A percentile compares a stretch with the other conserved stretches of the same genome.
phyloP scores from a whole-genome alignment of 768 basidiomycete genomes.

The Cyclocybe cylindracea region DNA sequence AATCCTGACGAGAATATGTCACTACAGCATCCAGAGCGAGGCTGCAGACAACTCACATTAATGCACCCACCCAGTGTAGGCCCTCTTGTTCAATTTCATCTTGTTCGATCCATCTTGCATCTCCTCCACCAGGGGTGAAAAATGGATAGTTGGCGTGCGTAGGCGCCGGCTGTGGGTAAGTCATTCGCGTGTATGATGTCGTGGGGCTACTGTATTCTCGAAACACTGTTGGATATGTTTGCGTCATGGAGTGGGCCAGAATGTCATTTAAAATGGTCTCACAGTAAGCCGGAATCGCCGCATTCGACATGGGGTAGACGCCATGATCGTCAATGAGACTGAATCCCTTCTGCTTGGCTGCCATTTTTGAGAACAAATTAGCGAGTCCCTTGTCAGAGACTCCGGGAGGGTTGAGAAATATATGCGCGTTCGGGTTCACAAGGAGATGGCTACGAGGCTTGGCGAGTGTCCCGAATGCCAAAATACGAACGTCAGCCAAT shows the following conservation, averaged over 20 bases:
- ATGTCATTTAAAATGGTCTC: conserved; percentile 13
- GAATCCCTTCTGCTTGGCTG: conserved; percentile 11
- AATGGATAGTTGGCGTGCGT: conserved; percentile 70
- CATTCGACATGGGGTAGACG: conserved; percentile 39
- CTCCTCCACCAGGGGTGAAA: conserved; percentile 68
- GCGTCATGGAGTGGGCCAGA: neutral
- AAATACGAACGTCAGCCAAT: conserved; percentile 69
- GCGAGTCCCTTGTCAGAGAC: conserved; percentile 36
- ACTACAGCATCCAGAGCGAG: conserved; percentile 1
- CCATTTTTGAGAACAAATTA: conserved; percentile 10
- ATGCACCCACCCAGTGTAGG: conserved; percentile 70
- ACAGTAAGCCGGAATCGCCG: conserved; percentile 31
- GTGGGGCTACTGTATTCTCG: conserved; percentile 30
- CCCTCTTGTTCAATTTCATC: conserved; percentile 58
- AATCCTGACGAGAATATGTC: conserved; percentile 42
- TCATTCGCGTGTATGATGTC: conserved; percentile 43
- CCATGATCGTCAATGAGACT: conserved; percentile 41
- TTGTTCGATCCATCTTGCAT: conserved; percentile 60
- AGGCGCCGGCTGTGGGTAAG: conserved; percentile 55
- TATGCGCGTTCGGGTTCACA: conserved; percentile 68
- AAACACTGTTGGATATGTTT: conserved; percentile 20
- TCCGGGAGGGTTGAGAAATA: conserved; percentile 70
- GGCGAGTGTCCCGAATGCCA: conserved; percentile 68
- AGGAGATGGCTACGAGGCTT: conserved; percentile 55
- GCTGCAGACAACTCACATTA: conserved; percentile 51